Base-by-base conservation (phyloP, 2,329 filamentous ascomycete genomes). In the Diaporthe capsici region DNA sequence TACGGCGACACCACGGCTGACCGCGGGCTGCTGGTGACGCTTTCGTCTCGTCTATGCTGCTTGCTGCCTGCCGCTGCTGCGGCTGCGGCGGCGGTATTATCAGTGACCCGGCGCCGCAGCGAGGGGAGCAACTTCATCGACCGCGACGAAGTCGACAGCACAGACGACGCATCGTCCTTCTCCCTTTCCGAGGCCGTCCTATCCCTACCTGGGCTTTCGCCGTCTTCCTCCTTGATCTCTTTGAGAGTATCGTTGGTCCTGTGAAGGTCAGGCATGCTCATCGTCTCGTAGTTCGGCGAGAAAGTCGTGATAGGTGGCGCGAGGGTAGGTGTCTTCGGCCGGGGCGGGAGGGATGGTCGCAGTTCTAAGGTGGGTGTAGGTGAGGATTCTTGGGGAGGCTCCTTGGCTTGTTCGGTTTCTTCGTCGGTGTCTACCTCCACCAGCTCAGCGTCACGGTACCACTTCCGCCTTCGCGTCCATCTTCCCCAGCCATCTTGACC, bases 361-460 rank as follows among this genome's bases (percentile, higher is more conserved):
- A 79, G 71, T 60, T 53, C 81, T 81, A 76, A 78, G 79, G 80
- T 82, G 77, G 83, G 82, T 55, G 86, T 83, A 58, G 86, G 84
- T 74, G 86, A 81, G 20, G 86, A 81, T 67, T 86, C 84, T 15
- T 34, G 12, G 25, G 71, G 60, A 7, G 28, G 10, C 15, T 25
- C 34, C 10, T 73, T 55, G 12, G 34, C 34, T 17, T 15, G 39
- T 42, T 86, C 82, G 74, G 85, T 80, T 4, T 79, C 75, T 0
- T 82, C 80, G 4, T 78, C 81, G 7, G 82, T 82, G 28, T 86
- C 84, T 13, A 93, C 86, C 82, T 99, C 97, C 47, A 98, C 95
- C 4, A 99, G 90, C 85, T 99, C 97, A 13, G 97, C 97, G 82
- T 98, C 97, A 53, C 97, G 94, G 82, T 95, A 97, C 97, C 97